A percentile compares a stretch with the other conserved stretches of the same genome.
Evolutionary conservation across 2,329 filamentous ascomycete genomes (phyloP).

Genomic region (Ascomycota sp.): DNA sequence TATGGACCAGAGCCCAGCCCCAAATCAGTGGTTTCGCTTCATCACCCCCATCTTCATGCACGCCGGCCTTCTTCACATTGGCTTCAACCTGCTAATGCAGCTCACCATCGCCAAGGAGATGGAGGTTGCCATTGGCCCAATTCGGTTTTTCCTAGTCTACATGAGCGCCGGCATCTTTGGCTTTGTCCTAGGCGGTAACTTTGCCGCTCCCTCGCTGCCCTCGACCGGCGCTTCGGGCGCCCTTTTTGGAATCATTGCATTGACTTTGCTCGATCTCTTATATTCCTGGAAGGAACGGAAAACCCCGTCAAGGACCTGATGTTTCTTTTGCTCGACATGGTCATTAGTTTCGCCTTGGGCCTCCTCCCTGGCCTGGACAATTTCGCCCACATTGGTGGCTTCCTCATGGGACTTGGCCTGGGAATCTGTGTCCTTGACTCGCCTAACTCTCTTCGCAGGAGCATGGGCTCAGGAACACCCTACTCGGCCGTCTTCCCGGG

Average conservation of each 20-base stretch:
- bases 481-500: conserved; percentile 47
- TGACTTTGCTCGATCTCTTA: conserved; percentile 71
- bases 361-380: conserved; percentile 88
- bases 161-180: conserved; percentile 85
- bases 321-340: conserved; percentile 68
- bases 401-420: conserved; percentile 74
- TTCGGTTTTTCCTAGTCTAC: conserved; percentile 81
- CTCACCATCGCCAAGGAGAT: conserved; percentile 81
- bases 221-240: conserved; percentile 80
- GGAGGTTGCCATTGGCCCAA: conserved; percentile 70
- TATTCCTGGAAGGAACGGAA: conserved; percentile 77
- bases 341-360: conserved; percentile 80
- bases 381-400: conserved; percentile 92
- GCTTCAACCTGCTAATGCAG: conserved; percentile 85
- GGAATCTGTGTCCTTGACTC: conserved; percentile 80
- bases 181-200: conserved; percentile 88
- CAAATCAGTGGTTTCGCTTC: conserved; percentile 94
- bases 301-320: conserved; percentile 67
- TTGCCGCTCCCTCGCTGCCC: conserved; percentile 58
- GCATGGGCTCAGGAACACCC: conserved; percentile 49
- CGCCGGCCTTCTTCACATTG: conserved; percentile 82
- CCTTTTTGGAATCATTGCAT: conserved; percentile 78
- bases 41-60: conserved; percentile 92
- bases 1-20: conserved; percentile 32
- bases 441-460: conserved; percentile 56